Evolutionary conservation across 768 basidiomycete species (phyloP).

Genomic region (Termitomyces sp.): DNA sequence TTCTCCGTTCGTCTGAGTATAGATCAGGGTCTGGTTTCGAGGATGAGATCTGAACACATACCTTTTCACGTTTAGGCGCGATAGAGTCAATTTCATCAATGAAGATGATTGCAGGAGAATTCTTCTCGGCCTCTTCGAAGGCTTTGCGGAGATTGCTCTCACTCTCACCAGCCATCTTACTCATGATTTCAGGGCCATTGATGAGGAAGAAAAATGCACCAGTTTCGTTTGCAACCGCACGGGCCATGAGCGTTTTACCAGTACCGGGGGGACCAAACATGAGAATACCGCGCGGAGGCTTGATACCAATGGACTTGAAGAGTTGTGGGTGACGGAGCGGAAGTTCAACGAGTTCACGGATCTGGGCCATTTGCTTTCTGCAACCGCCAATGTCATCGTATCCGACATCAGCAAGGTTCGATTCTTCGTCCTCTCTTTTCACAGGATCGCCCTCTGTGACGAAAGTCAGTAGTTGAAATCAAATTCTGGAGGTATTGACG

Average conservation of each 20-base stretch:
- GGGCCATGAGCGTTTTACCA: slow-evolving; percentile 99
- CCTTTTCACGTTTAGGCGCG: slow-evolving; percentile 99
- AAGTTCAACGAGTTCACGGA: slow-evolving; percentile 97
- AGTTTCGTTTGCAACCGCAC: slow-evolving; percentile 98
- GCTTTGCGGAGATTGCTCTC: slow-evolving; percentile 98
- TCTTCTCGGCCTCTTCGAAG: slow-evolving; percentile 99
- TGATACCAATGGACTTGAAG: slow-evolving; percentile 99
- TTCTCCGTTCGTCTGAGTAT: slow-evolving; percentile 91
- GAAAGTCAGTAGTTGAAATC: slow-evolving; percentile 10
- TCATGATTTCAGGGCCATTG: slow-evolving; percentile 99
- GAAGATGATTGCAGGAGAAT: slow-evolving; percentile 99
- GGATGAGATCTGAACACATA: slow-evolving; percentile 21
- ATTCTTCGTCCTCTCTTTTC: slow-evolving; percentile 98
- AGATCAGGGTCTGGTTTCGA: not conserved
- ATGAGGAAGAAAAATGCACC: slow-evolving; percentile 99
- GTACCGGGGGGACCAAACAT: slow-evolving; percentile 99
- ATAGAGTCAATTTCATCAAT: slow-evolving; percentile 99
- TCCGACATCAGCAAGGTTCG: slow-evolving; percentile 93
- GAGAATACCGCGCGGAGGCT: slow-evolving; percentile 97
- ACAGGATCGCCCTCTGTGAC: slow-evolving; percentile 90
- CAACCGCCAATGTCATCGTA: slow-evolving; percentile 99
- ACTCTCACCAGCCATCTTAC: slow-evolving; percentile 99
- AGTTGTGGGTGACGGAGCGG: slow-evolving; percentile 98
- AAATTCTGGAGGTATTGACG: slow-evolving; percentile 11
- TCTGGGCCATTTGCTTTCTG: slow-evolving; percentile 99